Evolutionary conservation across 176 grass and related monocot genomes (phyloP), one percentile per base, ranked within the genome.

Genomic region (Cenchrus fungigraminus): DNA sequence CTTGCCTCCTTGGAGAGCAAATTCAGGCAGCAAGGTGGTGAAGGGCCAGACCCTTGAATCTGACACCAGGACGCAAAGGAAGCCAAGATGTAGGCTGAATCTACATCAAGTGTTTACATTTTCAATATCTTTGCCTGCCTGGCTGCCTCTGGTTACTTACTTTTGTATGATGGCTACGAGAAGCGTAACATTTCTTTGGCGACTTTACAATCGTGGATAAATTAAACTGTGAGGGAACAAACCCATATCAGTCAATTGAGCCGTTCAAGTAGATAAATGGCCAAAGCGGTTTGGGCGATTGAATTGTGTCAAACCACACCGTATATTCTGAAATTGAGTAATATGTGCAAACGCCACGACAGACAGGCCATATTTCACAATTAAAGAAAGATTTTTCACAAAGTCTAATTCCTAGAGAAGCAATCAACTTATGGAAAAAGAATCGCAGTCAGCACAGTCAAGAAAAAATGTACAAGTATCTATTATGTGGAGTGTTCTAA

Each of bases 81-180:
- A 79, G 84, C 90, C 37, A 89, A 92, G 86, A 92, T 92, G 86
- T 92, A 89, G 79, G 53, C 58, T 79, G 44, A 10, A 25, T 70
- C 69, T 81, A 12, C 80, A 74, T 67, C 73, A 54, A 62, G 44
- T 47, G 54, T 69, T 76, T 63, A 58, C 46, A 20, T 53, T 74
- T 82, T 6, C 40, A 10, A 73, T 66, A 55, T 55, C 12, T 34
- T 62, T 54, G 72, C 65, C 54, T 65, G 61, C 68, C 68, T 71
- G 49, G 60, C 44, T 45, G 44, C 7, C 44, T 45, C 4, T 8
- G 44, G 44, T 45, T 45, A 6, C 44, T 56, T 71, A 49, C 25
- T 15, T 70, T 79, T 62, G 13, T 86, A 57, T 64, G 31, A 66
- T 54, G 55, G 56, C 71, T 55, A 56, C 11, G 15, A 66, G 64